phyloP scores from a whole-genome alignment of 495 filamentous ascomycete species.

The Penicillium silybi region DNA sequence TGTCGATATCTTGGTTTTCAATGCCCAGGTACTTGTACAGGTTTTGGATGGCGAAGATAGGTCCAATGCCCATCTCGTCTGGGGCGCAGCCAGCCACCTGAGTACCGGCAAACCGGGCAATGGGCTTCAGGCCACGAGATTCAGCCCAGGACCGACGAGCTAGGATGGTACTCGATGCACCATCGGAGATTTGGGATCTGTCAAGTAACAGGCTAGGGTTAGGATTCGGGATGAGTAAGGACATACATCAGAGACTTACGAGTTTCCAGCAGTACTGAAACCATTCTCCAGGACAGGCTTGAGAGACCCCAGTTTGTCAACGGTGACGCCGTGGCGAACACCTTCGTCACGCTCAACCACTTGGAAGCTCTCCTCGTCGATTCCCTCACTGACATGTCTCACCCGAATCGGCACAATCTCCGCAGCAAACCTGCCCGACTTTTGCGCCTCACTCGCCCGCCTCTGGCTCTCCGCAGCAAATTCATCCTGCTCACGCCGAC shows the following conservation, averaged over 20 bases:
- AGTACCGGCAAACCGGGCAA: slow-evolving; percentile 81
- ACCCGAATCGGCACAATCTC: slow-evolving; percentile 79
- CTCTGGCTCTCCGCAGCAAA: slow-evolving; percentile 75
- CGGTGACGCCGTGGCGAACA: slow-evolving; percentile 75
- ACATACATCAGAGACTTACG: slow-evolving; percentile 10
- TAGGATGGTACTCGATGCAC: slow-evolving; percentile 72
- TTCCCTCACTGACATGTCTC: slow-evolving; percentile 61
- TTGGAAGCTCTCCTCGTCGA: slow-evolving; percentile 62
- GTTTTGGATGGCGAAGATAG: slow-evolving; percentile 80
- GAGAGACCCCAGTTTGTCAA: slow-evolving; percentile 68
- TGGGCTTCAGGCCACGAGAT: slow-evolving; percentile 71
- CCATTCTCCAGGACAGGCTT: slow-evolving; percentile 80
- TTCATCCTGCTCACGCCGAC: slow-evolving; percentile 66
- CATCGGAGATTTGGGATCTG: slow-evolving; percentile 39
- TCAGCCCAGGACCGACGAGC: slow-evolving; percentile 79
- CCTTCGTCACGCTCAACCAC: slow-evolving; percentile 77
- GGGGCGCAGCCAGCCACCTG: slow-evolving; percentile 78
- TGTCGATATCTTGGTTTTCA: slow-evolving; percentile 66
- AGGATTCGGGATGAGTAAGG: too few species aligned
- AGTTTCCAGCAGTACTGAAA: slow-evolving; percentile 64
- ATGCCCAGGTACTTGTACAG: slow-evolving; percentile 67
- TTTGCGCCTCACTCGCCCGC: slow-evolving; percentile 74
- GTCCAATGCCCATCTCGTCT: slow-evolving; percentile 89
- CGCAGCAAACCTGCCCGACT: slow-evolving; percentile 74
- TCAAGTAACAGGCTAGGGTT: not conserved